Base-by-base conservation (phyloP, 345 rosid genomes). In the Mangifera indica region DNA sequence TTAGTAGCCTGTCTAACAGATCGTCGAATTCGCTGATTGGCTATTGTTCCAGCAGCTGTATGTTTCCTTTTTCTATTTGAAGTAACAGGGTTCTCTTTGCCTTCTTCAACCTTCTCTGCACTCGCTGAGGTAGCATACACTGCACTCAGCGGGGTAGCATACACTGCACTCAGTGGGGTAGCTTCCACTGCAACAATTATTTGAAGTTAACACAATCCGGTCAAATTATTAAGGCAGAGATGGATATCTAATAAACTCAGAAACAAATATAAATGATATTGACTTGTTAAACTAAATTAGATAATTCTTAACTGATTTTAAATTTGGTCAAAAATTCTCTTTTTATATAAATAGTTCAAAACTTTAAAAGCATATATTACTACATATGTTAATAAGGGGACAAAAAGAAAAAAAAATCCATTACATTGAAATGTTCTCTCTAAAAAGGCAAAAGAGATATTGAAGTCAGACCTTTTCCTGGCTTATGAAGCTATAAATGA, bases 11-110 rank as follows among this genome's bases (percentile, higher is more conserved):
- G 75, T 71, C 74, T 81, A 17, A 67, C 55, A 40, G 81, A 48
- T 26, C 64, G 85, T 4, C 83, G 76, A 71, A 77, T 61, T 57
- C 67, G 78, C 32, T 66, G 84, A 71, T 63, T 78, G 53, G 77
- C 37, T 48, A 77, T 15, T 52, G 79, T 26, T 67, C 79, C 5
- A 60, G 63, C 67, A 60, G 69, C 75, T 42, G 68, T 76, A 65
- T 73, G 77, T 71, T 80, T 87, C 72, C 79, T 83, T 66, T 75
- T 86, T 83, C 72, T 76, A 45, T 70, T 59, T 32, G 63, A 63
- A 54, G 80, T 34, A 71, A 54, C 63, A 9, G 60, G 71, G 48
- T 51, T 66, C 63, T 53, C 67, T 5, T 69, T 73, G 73, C 20
- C 66, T n/a, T 61, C 76, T 72, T 67, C 56, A 44, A 44, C 81